Base-by-base conservation (phyloP, 129 eudicot species). In the Flaveria brownii region DNA sequence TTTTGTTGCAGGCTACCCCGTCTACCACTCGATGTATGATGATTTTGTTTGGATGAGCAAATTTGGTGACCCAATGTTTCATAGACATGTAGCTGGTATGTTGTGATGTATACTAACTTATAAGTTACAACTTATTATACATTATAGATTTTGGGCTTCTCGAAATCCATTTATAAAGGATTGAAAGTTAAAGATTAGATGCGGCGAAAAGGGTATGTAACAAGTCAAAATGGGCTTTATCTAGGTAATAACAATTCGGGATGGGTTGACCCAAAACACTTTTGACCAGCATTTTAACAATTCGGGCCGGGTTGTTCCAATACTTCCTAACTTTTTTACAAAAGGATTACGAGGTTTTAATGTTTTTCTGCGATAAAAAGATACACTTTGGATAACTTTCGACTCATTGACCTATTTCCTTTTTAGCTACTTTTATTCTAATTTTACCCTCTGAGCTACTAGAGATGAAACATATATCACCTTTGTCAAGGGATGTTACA, bases 11-110 rank as follows among this genome's bases (percentile, higher is more conserved):
- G 98, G 78, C 22, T 92, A 92, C 82, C 96, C 98, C 5, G 96
- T 92, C 28, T 92, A 92, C 86, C 98, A 92, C 86, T 92, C 98
- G 0, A 81, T 92, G 93, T 90, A 92, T 71, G 98, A 92, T 68
- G 94, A 92, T 76, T 92, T 87, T 71, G 69, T 83, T 61, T 92
- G 98, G 98, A 92, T 90, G 96, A 86, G 60, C 73, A 85, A 87
- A 9, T 92, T 86, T 82, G 98, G 96, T 9, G 98, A 92, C 80
- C 98, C 98, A 2, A 73, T 82, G 91, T 92, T 92, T 78, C 86
- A 30, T 17, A 89, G 93, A 86, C 98, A 92, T 75, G 90, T 64
- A 55, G 96, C 98, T 83, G 96, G 98, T 90, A 75, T 72, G 17
- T 14, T 56, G 50, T 9, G 9, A 55, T 51, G 49, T 52, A 14